Evolutionary conservation across 192 early-diverging fungal species (phyloP).

Genomic region (Spinellus fusiger): DNA sequence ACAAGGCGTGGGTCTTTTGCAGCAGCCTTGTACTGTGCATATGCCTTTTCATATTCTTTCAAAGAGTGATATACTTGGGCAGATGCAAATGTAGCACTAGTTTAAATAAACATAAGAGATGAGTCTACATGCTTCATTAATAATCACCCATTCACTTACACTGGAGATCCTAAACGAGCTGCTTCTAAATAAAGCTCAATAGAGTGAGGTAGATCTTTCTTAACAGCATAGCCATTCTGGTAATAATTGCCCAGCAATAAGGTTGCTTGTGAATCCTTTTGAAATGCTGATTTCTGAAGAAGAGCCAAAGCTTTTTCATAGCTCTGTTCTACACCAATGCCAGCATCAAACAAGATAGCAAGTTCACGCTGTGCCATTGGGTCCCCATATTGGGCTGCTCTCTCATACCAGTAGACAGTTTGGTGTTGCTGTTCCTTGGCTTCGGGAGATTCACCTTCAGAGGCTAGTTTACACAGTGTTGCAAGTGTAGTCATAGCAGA

Average conservation of each 20-base stretch:
- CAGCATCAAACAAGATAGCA: conserved; percentile 30
- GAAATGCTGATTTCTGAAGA: conserved; percentile 32
- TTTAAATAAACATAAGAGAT: conserved; percentile 6
- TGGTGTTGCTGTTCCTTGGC: conserved; percentile 13
- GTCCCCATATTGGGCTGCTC: conserved; percentile 32
- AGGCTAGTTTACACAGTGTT: conserved; percentile 6
- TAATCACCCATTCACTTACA: conserved; percentile 15
- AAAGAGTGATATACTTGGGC: conserved; percentile 27
- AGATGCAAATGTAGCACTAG: conserved; percentile 22
- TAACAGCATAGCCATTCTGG: conserved; percentile 34
- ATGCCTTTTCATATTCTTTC: conserved; percentile 24
- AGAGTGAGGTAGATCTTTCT: conserved; percentile 22
- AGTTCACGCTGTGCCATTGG: conserved; percentile 24
- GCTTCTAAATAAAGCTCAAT: conserved; percentile 27
- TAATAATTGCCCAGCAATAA: conserved; percentile 33
- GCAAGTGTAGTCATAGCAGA: conserved; percentile 21
- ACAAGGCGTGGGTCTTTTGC: conserved; percentile 8
- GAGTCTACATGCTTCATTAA: neutral
- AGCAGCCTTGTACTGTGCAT: conserved; percentile 15
- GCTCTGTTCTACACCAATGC: conserved; percentile 27
- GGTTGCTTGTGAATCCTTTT: conserved; percentile 25
- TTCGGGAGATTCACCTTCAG: conserved; percentile 4
- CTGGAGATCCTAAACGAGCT: conserved; percentile 11
- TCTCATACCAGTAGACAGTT: conserved; percentile 27
- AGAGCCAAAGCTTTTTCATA: conserved; percentile 22